These are phyloP conservation scores for Fusarium beomiforme DNA, from an alignment of 2,329 filamentous ascomycete species.

Conservation along the genomic window DNA sequence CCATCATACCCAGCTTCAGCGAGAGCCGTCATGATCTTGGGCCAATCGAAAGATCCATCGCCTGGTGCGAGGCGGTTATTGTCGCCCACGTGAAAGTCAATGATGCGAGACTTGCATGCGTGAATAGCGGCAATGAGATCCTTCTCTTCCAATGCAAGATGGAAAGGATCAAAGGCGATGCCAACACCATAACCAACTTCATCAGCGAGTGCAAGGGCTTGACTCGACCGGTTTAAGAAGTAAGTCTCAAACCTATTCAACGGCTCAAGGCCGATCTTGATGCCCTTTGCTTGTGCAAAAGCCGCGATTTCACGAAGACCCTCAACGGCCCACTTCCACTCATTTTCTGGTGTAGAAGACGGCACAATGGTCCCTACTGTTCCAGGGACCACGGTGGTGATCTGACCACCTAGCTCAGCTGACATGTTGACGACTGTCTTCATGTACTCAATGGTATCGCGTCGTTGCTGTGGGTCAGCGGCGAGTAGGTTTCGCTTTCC, in stretches of 20 bases:
- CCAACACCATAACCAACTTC: constrained; percentile 25
- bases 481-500: constrained; percentile 32
- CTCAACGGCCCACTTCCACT: constrained; percentile 34
- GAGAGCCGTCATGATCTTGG: constrained; percentile 16
- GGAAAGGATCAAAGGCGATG: constrained; percentile 31
- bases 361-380: constrained; percentile 23
- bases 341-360: constrained; percentile 24
- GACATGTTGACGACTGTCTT: constrained; percentile 30
- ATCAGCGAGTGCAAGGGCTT: constrained; percentile 32
- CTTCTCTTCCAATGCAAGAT: constrained; percentile 26
- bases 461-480: constrained; percentile 16
- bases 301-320: constrained; percentile 18
- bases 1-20: constrained; percentile 20
- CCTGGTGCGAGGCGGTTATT: constrained; percentile 30
- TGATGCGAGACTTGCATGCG: constrained; percentile 13
- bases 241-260: constrained; percentile 38
- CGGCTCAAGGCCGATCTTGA: constrained; percentile 31
- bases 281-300: constrained; percentile 17
- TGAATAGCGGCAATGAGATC: constrained; percentile 23
- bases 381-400: constrained; percentile 16
- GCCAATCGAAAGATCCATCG: constrained; percentile 31
- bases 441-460: constrained; percentile 25
- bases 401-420: constrained; percentile 22
- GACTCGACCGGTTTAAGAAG: constrained; percentile 32
- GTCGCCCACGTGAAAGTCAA: constrained; percentile 32